Base-by-base conservation (phyloP, 176 grass and related monocot genomes). In the Metroxylon sagu region DNA sequence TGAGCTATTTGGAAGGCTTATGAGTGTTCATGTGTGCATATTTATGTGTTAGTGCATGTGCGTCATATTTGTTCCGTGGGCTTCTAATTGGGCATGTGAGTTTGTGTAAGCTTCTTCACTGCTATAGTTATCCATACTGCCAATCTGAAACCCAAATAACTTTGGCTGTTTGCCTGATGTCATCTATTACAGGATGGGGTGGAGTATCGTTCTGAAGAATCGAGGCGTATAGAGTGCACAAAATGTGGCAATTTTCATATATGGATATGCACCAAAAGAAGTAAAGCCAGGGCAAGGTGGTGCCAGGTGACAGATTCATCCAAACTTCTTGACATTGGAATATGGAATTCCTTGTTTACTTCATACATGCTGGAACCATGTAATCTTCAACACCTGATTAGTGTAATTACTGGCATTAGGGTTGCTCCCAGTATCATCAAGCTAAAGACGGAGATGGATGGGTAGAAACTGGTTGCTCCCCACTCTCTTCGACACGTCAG, bases 401-500 rank as follows among this genome's bases (percentile, higher is more conserved):
- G 3, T 1, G 28, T 48, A 26, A 73, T 54, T 19, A 48, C 16
- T 85, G 53, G 12, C n/a, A 67, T 61, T 59, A 98, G 94, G 72
- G 69, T 83, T 98, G 94, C 48, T 81, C 71, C 50, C 84, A 86
- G 52, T 93, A 76, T 56, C 94, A 98, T 85, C 84, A 83, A 72
- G 88, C 94, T 30, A 87, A 85, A 71, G 94, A 98, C 76, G 94
- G 94, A 79, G 94, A 98, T 71, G 94, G 94, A 59, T 98, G 94
- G 94, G 88, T 98, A 50, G 94, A 98, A 88, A 89, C 69, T 67
- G 68, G 74, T 48, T 89, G 81, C 71, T 81, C 79, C 29, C 14
- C 79, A 25, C 48, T 67, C 49, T 75, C 61, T 59, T 60, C 68
- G 12, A 62, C 59, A 43, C 74, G 79, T 53, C 55, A 74, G 59